These are phyloP conservation scores for Curvularia sp. DNA, from an alignment of 2,329 filamentous ascomycete genomes.

Conservation along the genomic window DNA sequence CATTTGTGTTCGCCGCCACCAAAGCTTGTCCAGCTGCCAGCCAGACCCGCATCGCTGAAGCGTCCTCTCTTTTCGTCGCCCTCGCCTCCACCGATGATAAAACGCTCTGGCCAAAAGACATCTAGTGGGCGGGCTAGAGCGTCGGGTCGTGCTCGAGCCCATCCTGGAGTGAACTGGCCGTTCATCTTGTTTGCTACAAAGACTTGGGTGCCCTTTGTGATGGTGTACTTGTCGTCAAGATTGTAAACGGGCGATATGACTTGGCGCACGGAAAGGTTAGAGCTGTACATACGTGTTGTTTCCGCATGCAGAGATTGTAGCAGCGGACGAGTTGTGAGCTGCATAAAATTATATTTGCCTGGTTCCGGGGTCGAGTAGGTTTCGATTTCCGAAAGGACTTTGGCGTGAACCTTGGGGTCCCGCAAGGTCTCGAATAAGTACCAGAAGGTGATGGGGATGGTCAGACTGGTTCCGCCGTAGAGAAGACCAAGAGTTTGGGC, in stretches of 20 bases:
- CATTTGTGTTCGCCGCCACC: constrained; percentile 30
- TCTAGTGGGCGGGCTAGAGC: constrained; percentile 10
- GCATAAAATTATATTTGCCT: constrained; percentile 15
- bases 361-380: neutral
- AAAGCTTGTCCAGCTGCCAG: constrained; percentile 24
- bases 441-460: constrained; percentile 27
- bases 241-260: constrained; percentile 13
- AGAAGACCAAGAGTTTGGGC: constrained; percentile 26
- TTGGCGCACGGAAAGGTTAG: constrained; percentile 14
- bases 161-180: constrained; percentile 15
- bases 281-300: constrained; percentile 18
- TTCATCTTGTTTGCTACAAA: constrained; percentile 19
- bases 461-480: constrained; percentile 25
- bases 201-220: constrained; percentile 19
- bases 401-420: neutral
- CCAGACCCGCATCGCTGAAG: constrained; percentile 25
- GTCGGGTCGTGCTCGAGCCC: constrained; percentile 5
- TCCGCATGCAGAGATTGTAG: constrained; percentile 28
- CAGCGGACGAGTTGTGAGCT: constrained; percentile 20
- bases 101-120: constrained; percentile 27
- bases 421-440: constrained; percentile 24
- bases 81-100: constrained; percentile 3
- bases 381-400: constrained; percentile 6
- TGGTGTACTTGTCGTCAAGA: constrained; percentile 23
- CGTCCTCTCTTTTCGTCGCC: constrained; percentile 7